A percentile compares a stretch with the other conserved stretches of the same genome.
Conservation (phyloP, 2,329 filamentous ascomycete species). For the Karstenula rhodostoma region DNA sequence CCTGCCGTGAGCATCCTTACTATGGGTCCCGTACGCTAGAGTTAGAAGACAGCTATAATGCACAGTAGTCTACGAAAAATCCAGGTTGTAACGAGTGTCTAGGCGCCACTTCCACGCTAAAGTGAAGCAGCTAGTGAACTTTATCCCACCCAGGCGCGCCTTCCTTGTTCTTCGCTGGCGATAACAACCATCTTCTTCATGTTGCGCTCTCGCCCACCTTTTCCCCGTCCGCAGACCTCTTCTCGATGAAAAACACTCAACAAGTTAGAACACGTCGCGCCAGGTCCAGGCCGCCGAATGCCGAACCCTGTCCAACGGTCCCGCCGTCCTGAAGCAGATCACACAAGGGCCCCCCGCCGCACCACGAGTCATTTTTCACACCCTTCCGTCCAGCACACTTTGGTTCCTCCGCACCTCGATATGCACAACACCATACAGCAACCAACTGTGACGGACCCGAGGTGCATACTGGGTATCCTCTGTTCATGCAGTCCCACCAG, state of each 20-base stretch:
- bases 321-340: constrained; percentile 7
- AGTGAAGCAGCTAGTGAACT: constrained; percentile 8
- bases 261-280: background rate
- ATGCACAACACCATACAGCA: background rate
- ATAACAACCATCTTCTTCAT: background rate
- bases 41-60: background rate
- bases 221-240: background rate
- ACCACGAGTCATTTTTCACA: constrained; percentile 1
- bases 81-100: background rate
- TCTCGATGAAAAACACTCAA: background rate
- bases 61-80: constrained; percentile 2
- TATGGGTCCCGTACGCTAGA: background rate
- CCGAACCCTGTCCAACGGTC: constrained; percentile 8
- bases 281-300: constrained; percentile 6
- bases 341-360: constrained; percentile 5
- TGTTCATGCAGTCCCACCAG: background rate
- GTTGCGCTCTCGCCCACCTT: background rate
- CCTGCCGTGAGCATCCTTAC: background rate
- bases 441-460: background rate
- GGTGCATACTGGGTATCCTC: too few species aligned
- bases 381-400: background rate
- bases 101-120: constrained; percentile 3
- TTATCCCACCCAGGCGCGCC: background rate
- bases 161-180: background rate
- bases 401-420: background rate